Conservation (phyloP, 306 rosid species). For the Spatholobus suberectus region DNA sequence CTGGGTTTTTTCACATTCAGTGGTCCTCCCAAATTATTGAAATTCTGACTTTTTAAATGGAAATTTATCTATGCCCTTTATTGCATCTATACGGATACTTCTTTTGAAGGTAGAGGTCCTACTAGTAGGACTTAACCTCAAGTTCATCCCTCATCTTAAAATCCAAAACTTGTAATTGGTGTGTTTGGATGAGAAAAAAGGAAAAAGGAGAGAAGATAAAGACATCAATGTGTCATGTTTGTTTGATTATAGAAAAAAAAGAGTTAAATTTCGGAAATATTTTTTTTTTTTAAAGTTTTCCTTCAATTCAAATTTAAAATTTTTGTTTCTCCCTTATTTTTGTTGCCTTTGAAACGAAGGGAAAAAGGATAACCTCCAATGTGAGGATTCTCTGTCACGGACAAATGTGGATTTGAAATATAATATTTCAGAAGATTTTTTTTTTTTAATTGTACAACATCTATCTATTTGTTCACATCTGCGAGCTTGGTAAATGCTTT, state of each 20-base stretch:
- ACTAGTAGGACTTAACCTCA: constrained; percentile 6
- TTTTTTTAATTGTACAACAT: background rate
- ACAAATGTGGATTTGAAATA: background rate
- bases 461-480: background rate
- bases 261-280: too few species aligned
- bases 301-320: too few species aligned
- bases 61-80: constrained; percentile 39
- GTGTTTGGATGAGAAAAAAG: background rate
- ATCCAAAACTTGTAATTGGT: constrained; percentile 1
- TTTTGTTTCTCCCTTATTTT: too few species aligned
- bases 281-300: too few species aligned
- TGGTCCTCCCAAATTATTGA: constrained; percentile 50
- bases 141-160: constrained; percentile 11
- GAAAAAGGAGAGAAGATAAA: background rate
- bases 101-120: background rate
- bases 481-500: background rate
- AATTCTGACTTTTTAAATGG: constrained; percentile 34
- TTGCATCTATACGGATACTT: constrained; percentile 32
- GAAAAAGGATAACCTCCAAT: too few species aligned
- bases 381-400: background rate
- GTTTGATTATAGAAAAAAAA: background rate
- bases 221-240: background rate
- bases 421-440: background rate
- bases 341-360: too few species aligned
- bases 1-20: constrained; percentile 25